Evolutionary conservation across 495 filamentous ascomycete genomes (phyloP), one percentile per base, ranked within the genome.

Genomic region (Penicillium mononematosum): DNA sequence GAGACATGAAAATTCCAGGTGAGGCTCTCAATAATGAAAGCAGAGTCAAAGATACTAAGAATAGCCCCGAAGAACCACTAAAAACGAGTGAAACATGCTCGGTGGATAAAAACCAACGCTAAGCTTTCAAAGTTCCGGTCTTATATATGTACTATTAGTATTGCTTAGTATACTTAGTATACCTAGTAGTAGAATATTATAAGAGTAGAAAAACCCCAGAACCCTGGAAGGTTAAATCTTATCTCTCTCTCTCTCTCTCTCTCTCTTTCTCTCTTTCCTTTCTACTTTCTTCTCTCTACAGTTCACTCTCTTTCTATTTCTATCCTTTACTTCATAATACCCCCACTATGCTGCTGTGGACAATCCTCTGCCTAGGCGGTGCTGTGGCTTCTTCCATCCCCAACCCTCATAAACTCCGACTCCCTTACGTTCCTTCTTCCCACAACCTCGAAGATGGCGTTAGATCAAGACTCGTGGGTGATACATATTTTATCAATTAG

Each of bases 401-500:
- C 5, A 48, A 56, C n/a, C 46, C 56, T 19, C 69, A 69, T 52
- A 53, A 66, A 46, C 48, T 72, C 6, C 66, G 60, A 16, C 57
- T 74, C 16, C 65, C 65, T 6, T 69, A 64, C 46, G 50, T 60
- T 4, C 60, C 60, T 16, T 64, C 69, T 0, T 50, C 66, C 12
- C 53, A 55, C 1, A 27, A 54, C 16, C 32, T 56, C 6, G 47
- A 63, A 16, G 51, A 55, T 29, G 54, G 62, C 1, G 42, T 50
- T 12, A 45, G 61, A 20, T 55, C 68, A 41, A 63, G 63, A 49
- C 50, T 75, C 53, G 72, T 75, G 45, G 17, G 55, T 64, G 36
- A 9, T 11, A 3, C 29, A 3, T 38, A n/a, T 38, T n/a, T 2
- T n/a, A 38, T 38, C 34, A n/a, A 8, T 38, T n/a, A 16, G 2